phyloP scores from a whole-genome alignment of 1,284 basidiomycete species.

The Ganoderma sinense region DNA sequence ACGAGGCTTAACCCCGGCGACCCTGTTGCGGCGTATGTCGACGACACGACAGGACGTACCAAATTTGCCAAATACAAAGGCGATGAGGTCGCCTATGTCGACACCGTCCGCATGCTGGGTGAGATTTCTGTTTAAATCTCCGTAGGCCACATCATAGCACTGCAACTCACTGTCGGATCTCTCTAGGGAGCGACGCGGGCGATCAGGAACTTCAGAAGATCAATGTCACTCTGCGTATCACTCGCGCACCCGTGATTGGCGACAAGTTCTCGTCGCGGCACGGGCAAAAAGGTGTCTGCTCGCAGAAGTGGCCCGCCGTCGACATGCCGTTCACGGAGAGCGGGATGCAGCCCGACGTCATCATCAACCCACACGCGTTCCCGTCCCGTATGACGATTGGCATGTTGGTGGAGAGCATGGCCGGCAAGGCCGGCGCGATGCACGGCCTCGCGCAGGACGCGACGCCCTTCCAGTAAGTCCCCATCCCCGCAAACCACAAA shows the following conservation, averaged over 20 bases:
- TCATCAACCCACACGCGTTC: slow-evolving; percentile 99
- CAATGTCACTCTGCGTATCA: slow-evolving; percentile 93
- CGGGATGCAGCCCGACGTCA: slow-evolving; percentile 98
- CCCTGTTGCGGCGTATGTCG: slow-evolving; percentile 86
- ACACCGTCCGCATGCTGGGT: slow-evolving; percentile 94
- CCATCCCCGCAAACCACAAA: not conserved
- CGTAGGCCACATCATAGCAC: not conserved
- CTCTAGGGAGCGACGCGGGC: slow-evolving; percentile 81
- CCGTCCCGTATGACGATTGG: slow-evolving; percentile 99
- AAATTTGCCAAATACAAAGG: slow-evolving; percentile 96
- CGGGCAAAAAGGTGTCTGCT: slow-evolving; percentile 99
- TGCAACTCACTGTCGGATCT: not conserved
- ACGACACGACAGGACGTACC: slow-evolving; percentile 88
- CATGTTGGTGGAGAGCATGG: slow-evolving; percentile 99
- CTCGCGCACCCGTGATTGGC: slow-evolving; percentile 96
- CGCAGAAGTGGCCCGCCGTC: slow-evolving; percentile 97
- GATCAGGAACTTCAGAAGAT: slow-evolving; percentile 93
- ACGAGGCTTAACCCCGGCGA: slow-evolving; percentile 78
- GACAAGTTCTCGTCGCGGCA: slow-evolving; percentile 99
- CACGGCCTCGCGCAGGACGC: slow-evolving; percentile 98
- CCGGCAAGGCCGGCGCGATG: slow-evolving; percentile 98
- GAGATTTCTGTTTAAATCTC: slow-evolving; percentile 33
- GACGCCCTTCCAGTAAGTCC: slow-evolving; percentile 90
- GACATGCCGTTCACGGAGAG: slow-evolving; percentile 99
- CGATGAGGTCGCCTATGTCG: slow-evolving; percentile 91